Base-by-base conservation (phyloP, 768 basidiomycete genomes). In the Tricholoma hemisulphureum region DNA sequence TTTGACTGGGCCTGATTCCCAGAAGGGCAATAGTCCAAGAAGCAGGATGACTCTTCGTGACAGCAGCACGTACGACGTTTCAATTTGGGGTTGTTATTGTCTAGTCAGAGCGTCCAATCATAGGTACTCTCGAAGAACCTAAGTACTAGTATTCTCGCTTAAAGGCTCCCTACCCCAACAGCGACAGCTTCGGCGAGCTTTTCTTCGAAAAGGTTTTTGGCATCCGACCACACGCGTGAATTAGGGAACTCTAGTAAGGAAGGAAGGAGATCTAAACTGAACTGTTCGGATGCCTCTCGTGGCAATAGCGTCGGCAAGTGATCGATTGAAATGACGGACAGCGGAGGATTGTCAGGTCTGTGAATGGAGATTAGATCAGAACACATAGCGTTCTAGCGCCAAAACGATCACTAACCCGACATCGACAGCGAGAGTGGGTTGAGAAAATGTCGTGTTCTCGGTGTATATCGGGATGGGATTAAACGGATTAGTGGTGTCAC, bases 401-500 rank as follows among this genome's bases (percentile, higher is more conserved):
- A 35, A 28, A 18, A 39, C 29, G 45, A 48, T 53, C 31, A 79
- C 89, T 75, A 65, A 93, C 89, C 83, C 86, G 65, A 92, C 84
- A 46, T 86, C 84, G 35, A 95, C 94, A 58, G 87, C 79, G 37
- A 98, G 92, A 2, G 95, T 97, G 16, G 97, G 97, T 57, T 91
- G 82, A 48, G 87, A 83, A 71, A 98, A 98, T 0, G 93, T 95
- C 20, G 96, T 98, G 75, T 97, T 98, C 75, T 95, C 82, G 55
- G 69, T 79, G 76, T 99, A 99, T 59, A 99, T 88, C 8, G 97
- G 97, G 63, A 98, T 90, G 1, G 97, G 97, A 73, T 98, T 99
- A 82, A 89, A 89, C 14, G 97, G 95, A 73, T 99, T 99, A 54
- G 95, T 98, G 21, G 96, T 98, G 72, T 99, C 97, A 78, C 97